Evolutionary conservation across 2,329 filamentous ascomycete species (phyloP).

Genomic region (Lasiodiplodia sp.): DNA sequence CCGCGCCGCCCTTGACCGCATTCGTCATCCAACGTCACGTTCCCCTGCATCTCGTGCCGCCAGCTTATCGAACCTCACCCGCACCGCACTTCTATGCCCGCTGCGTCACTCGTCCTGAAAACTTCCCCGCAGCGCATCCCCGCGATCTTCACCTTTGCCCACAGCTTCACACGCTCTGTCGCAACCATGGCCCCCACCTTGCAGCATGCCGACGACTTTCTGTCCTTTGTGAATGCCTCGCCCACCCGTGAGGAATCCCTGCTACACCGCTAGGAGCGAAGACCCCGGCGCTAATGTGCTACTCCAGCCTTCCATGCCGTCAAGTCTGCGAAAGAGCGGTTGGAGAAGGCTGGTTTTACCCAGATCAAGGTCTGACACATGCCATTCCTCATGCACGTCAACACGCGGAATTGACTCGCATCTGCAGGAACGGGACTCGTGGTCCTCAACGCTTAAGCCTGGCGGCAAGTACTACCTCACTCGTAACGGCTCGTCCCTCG

Average conservation of each 20-base stretch:
- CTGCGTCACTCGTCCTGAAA: slow-evolving; percentile 32
- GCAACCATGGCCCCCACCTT: slow-evolving; percentile 47
- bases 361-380: slow-evolving; percentile 70
- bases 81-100: neutral
- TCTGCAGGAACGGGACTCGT: slow-evolving; percentile 81
- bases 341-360: slow-evolving; percentile 84
- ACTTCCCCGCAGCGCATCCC: slow-evolving; percentile 33
- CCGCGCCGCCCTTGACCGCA: slow-evolving; percentile 24
- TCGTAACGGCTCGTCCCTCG: slow-evolving; percentile 88
- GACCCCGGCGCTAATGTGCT: slow-evolving; percentile 15
- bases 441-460: slow-evolving; percentile 79
- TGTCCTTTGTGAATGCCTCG: slow-evolving; percentile 92
- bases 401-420: slow-evolving; percentile 21
- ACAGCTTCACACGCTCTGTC: slow-evolving; percentile 32
- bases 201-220: slow-evolving; percentile 75
- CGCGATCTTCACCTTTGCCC: slow-evolving; percentile 21
- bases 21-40: slow-evolving; percentile 25
- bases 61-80: slow-evolving; percentile 17
- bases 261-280: slow-evolving; percentile 15
- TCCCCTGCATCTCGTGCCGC: slow-evolving; percentile 23
- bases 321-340: slow-evolving; percentile 74
- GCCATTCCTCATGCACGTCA: slow-evolving; percentile 15
- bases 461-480: slow-evolving; percentile 97
- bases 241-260: slow-evolving; percentile 72
- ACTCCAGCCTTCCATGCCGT: slow-evolving; percentile 91